Conservation (phyloP, 1,284 basidiomycete genomes). For the Trametes hirsuta region DNA sequence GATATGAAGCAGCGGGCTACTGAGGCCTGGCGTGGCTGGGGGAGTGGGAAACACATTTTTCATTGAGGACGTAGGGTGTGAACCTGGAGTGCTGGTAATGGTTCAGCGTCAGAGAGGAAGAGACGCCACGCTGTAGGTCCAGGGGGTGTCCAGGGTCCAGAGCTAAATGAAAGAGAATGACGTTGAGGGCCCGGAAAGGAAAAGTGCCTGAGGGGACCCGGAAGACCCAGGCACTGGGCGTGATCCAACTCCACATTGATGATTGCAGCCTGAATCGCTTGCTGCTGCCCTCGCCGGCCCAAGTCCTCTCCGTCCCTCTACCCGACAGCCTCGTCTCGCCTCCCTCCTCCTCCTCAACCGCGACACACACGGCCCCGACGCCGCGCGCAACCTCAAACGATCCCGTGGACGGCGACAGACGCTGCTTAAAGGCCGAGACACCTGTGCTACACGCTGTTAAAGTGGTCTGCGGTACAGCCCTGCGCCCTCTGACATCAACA, state of each 20-base stretch:
- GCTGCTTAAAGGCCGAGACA: neutral
- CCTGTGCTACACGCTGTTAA: neutral
- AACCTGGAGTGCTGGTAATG: no score
- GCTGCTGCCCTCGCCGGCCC: neutral
- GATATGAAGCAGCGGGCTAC: no score
- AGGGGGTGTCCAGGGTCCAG: neutral
- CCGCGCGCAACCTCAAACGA: no score
- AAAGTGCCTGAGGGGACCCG: neutral
- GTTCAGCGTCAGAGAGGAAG: neutral
- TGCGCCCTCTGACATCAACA: conserved; percentile 8
- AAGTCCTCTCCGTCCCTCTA: neutral
- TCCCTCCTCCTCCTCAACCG: neutral
- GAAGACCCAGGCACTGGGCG: neutral
- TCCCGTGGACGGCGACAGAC: no score
- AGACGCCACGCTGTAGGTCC: neutral
- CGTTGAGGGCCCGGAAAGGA: neutral
- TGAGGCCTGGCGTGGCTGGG: no score
- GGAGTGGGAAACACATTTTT: no score
- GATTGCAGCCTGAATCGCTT: neutral
- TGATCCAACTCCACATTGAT: conserved; percentile 3
- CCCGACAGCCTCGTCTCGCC: neutral
- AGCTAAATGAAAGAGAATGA: neutral
- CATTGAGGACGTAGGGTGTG: no score
- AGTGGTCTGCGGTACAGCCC: conserved; percentile 6
- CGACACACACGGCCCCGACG: neutral